phyloP scores from a whole-genome alignment of 225 moss, liverwort and hornwort species.

The Neckera pumila region DNA sequence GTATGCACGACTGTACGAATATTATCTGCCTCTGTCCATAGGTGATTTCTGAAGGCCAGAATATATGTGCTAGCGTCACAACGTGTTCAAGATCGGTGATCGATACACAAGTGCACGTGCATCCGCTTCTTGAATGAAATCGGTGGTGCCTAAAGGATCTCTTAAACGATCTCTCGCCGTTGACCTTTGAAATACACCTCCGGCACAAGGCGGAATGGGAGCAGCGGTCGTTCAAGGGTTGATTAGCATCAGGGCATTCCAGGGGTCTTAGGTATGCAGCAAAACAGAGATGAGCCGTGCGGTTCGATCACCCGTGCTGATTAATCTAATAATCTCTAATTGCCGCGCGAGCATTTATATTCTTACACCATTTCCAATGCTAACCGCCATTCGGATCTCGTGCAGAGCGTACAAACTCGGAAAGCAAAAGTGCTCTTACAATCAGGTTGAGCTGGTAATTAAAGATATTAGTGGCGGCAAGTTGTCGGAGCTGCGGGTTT shows the following conservation, averaged over 20 bases:
- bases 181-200: neutral
- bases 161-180: neutral
- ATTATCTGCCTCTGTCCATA: neutral
- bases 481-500: constrained; percentile 67
- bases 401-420: constrained; percentile 98
- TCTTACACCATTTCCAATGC: neutral
- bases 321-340: neutral
- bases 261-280: neutral
- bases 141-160: neutral
- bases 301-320: neutral
- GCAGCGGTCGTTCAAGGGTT: neutral
- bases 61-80: neutral
- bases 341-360: neutral
- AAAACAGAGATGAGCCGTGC: neutral
- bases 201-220: neutral
- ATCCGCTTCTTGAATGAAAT: neutral
- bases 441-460: constrained; percentile 94
- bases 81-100: neutral
- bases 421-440: constrained; percentile 98
- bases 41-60: neutral
- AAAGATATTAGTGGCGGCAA: constrained; percentile 67
- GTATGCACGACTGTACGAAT: constrained; percentile 11
- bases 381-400: neutral
- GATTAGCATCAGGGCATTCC: neutral
- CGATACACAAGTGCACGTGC: neutral